Evolutionary conservation across 805 yeast genomes (phyloP), one percentile per base, ranked within the genome.

Genomic region (Nakazawaea ishiwadae): DNA sequence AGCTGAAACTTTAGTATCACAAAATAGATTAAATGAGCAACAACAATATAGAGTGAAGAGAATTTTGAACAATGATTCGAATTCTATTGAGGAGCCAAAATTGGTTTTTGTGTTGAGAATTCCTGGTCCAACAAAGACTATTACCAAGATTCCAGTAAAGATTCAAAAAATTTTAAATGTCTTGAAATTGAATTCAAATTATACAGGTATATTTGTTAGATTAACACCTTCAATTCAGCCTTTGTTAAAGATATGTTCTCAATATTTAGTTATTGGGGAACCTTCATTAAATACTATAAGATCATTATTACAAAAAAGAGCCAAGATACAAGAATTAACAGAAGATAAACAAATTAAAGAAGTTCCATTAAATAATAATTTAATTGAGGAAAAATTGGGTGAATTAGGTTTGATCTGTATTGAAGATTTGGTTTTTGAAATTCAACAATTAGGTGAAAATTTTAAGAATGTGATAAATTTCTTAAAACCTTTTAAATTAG

Each of bases 341-440:
- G 45, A 48, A 1, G 43, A 42, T 7, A 56, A 46, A 18, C 51
- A 44, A 1, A 51, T 55, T 11, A 68, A 65, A 35, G 65, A 67
- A 37, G 60, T 73, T 30, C 73, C 78, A 44, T 64, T 85, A 51
- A 85, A 84, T 59, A 85, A 85, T 66, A 80, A 77, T 52, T 62
- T 79, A 31, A 81, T 85, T 39, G 95, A 85, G 63, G 89, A 84
- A 53, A 66, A 69, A 53, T 69, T 85, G 47, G 82, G 82, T 31
- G 84, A 81, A 7, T 62, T 59, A 31, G 89, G 91, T 21, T 66
- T 82, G 46, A 78, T 85, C 48, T 85, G 95, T 75, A 73, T 83
- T 15, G 93, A 85, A 65, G 95, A 85, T 62, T 69, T 85, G 43
- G 75, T 85, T 41, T 87, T 81, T 55, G 91, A 84, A 62, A 69